These are phyloP conservation scores for Lodderomyces margitis DNA, from an alignment of 1,139 yeast species.

Conservation along the genomic window DNA sequence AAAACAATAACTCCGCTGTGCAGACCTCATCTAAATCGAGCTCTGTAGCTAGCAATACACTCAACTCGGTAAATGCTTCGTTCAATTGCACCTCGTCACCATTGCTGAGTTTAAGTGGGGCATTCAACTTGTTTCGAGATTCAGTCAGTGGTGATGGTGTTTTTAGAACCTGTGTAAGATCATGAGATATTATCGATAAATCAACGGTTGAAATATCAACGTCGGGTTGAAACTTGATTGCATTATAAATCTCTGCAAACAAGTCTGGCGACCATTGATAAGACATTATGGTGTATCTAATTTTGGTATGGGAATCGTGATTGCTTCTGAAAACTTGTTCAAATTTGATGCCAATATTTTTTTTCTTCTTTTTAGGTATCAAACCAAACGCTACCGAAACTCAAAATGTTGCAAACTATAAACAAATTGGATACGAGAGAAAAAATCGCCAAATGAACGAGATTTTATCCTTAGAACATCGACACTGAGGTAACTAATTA, in stretches of 20 bases:
- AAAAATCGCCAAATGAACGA: too few relatives aligned
- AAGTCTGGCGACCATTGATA: slow-evolving; percentile 35
- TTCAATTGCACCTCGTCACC: slow-evolving; percentile 71
- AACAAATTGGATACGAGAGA: too few relatives aligned
- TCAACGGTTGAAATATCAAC: slow-evolving; percentile 24
- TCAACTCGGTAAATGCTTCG: slow-evolving; percentile 50
- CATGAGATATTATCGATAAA: slow-evolving; percentile 35
- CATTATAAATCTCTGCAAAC: slow-evolving; percentile 37
- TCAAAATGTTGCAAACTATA: too few relatives aligned
- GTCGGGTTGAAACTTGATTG: slow-evolving; percentile 28
- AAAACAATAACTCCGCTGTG: slow-evolving; percentile 37
- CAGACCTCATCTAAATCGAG: slow-evolving; percentile 36
- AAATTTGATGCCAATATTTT: not conserved
- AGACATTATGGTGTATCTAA: slow-evolving; percentile 3
- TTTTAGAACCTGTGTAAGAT: slow-evolving; percentile 46
- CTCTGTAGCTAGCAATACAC: slow-evolving; percentile 55
- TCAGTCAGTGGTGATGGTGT: slow-evolving; percentile 53
- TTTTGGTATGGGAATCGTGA: not conserved
- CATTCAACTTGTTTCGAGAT: slow-evolving; percentile 49
- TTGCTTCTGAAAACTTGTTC: not conserved
- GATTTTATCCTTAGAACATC: too few relatives aligned
- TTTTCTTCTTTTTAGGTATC: not conserved
- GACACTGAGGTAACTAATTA: too few relatives aligned
- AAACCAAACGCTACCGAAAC: too few relatives aligned
- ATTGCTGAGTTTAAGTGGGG: slow-evolving; percentile 44